A percentile compares a stretch with the other conserved stretches of the same genome.
Evolutionary conservation across 2,329 filamentous ascomycete genomes (phyloP).

Genomic region (Colletotrichum scovillei): DNA sequence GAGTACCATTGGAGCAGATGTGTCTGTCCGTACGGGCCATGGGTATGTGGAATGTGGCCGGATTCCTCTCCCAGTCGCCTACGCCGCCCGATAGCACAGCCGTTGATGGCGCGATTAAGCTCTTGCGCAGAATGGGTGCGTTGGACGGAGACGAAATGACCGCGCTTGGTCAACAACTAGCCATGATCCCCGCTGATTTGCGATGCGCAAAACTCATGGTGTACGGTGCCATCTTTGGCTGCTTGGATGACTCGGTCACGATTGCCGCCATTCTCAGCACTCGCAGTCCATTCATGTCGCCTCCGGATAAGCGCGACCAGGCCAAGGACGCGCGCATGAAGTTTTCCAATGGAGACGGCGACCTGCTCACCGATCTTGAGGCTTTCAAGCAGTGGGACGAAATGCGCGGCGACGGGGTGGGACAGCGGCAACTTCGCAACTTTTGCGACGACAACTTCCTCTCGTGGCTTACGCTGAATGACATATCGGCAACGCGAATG

Average conservation of each 20-base stretch:
- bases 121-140: slow-evolving; percentile 88
- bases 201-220: slow-evolving; percentile 95
- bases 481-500: slow-evolving; percentile 86
- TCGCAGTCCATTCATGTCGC: slow-evolving; percentile 86
- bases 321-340: slow-evolving; percentile 79
- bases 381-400: slow-evolving; percentile 87
- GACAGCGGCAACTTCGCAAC: slow-evolving; percentile 72
- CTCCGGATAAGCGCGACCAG: slow-evolving; percentile 84
- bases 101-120: slow-evolving; percentile 84
- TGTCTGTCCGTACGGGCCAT: slow-evolving; percentile 96
- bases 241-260: slow-evolving; percentile 86
- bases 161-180: slow-evolving; percentile 90
- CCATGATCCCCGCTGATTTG: slow-evolving; percentile 93
- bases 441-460: slow-evolving; percentile 92
- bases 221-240: slow-evolving; percentile 93
- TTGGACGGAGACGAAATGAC: slow-evolving; percentile 89
- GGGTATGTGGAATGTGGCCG: slow-evolving; percentile 84
- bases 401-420: slow-evolving; percentile 67
- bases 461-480: slow-evolving; percentile 83
- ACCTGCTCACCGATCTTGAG: slow-evolving; percentile 86
- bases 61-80: slow-evolving; percentile 86
- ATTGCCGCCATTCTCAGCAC: slow-evolving; percentile 94
- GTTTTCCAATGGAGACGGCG: slow-evolving; percentile 84
- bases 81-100: slow-evolving; percentile 89
- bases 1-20: slow-evolving; percentile 93